phyloP scores from a whole-genome alignment of 306 rosid genomes.

The Coriaria nepalensis region DNA sequence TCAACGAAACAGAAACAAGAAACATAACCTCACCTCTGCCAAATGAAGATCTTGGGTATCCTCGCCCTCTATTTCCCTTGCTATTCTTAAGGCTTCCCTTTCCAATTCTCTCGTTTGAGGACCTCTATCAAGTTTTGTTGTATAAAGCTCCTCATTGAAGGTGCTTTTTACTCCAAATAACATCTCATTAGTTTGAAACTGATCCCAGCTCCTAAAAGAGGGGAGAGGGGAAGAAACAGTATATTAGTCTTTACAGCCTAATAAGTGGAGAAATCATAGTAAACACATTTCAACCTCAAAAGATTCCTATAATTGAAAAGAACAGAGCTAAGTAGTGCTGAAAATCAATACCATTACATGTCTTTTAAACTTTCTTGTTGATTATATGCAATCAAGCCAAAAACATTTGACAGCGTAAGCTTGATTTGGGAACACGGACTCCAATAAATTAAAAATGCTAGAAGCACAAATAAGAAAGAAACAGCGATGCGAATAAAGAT shows the following conservation, averaged over 20 bases:
- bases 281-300: too few species aligned
- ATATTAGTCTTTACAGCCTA: too few species aligned
- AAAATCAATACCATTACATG: too few species aligned
- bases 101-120: conserved; percentile 67
- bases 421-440: too few species aligned
- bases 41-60: conserved; percentile 85
- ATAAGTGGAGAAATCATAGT: too few species aligned
- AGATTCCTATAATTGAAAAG: too few species aligned
- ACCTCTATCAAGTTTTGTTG: conserved; percentile 83
- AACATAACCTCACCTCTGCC: conserved; percentile 63
- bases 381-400: too few species aligned
- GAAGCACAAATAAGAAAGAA: neutral
- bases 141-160: conserved; percentile 76
- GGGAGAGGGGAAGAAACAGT: conserved; percentile 8
- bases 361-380: too few species aligned
- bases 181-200: conserved; percentile 71
- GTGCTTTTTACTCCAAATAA: conserved; percentile 90
- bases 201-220: conserved; percentile 68
- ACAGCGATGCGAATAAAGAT: neutral
- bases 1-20: conserved; percentile 4
- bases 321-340: too few species aligned
- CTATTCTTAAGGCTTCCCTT: conserved; percentile 66
- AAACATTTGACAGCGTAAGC: too few species aligned
- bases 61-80: conserved; percentile 93
- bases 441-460: neutral